Evolutionary conservation across 2,329 filamentous ascomycete genomes (phyloP), one percentile per base, ranked within the genome.

Genomic region (Orbilia oligospora): DNA sequence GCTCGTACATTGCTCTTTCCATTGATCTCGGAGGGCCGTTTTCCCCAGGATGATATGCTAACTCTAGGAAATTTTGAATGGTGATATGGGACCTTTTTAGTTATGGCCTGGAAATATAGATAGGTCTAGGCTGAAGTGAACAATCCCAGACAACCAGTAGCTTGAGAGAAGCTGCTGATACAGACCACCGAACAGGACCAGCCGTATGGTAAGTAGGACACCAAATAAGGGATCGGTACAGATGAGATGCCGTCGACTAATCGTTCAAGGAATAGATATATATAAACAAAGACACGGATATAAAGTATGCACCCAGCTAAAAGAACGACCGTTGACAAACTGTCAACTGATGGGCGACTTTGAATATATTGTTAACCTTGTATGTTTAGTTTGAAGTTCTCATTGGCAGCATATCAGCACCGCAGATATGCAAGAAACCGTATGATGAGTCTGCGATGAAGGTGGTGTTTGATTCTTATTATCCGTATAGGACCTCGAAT

Each of bases 341-440:
- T 27, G 51, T 36, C 75, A 78, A 78, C 75, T 78, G 68, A 72
- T 69, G 51, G 68, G 68, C 27, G 38, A n/a, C 56, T 53, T 68
- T 16, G 53, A 49, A 51, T 69, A 44, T 8, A 36, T 24, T 8
- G 18, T 36, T 51, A 36, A 1, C 41, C n/a, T 27, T 27, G 41
- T 12, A 10, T 27, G 24, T 18, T 67, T 18, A 66, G 30, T 36
- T 3, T 5, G 22, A 22, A 58, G 48, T 12, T 10, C 20, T 36
- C 20, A 51, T 20, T 36, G 44, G 14, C n/a, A 69, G 64, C 71
- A 75, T 69, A 75, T 49, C 55, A 75, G 64, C 51, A 68, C 64
- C 3, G 64, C 63, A 53, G 18, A 44, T 68, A 63, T 51, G 22
- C 10, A 20, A 27, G 48, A 12, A 51, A 27, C 48, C 1, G 44